phyloP scores from a whole-genome alignment of 2,329 filamentous ascomycete species.

The Calonectria pauciramosa region DNA sequence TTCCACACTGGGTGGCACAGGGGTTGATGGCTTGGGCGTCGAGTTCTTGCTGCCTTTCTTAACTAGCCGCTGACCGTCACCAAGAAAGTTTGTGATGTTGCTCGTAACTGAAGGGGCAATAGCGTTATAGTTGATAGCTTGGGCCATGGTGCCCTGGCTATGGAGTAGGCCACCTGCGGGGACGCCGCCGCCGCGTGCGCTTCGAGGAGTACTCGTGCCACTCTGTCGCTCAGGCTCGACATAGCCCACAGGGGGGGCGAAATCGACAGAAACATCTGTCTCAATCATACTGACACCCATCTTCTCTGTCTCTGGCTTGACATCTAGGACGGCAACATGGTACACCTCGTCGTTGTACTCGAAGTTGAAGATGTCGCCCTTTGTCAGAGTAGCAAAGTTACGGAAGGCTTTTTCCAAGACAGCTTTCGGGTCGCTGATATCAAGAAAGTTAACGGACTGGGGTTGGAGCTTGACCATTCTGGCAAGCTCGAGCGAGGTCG shows the following conservation, averaged over 20 bases:
- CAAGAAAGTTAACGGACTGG: slow-evolving; percentile 92
- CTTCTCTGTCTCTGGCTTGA: slow-evolving; percentile 86
- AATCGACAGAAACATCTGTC: slow-evolving; percentile 96
- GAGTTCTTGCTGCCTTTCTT: slow-evolving; percentile 82
- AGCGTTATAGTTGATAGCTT: slow-evolving; percentile 95
- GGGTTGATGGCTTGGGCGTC: slow-evolving; percentile 78
- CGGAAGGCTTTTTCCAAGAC: slow-evolving; percentile 97
- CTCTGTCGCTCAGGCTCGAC: slow-evolving; percentile 85
- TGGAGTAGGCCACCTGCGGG: slow-evolving; percentile 83
- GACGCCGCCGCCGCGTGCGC: slow-evolving; percentile 71
- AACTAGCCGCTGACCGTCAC: slow-evolving; percentile 85
- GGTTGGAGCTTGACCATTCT: slow-evolving; percentile 97
- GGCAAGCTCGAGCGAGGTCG: slow-evolving; percentile 90
- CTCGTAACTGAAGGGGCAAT: slow-evolving; percentile 85
- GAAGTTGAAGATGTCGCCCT: slow-evolving; percentile 96
- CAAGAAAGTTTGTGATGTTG: slow-evolving; percentile 82
- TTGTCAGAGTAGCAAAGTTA: slow-evolving; percentile 93
- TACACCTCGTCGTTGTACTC: slow-evolving; percentile 96
- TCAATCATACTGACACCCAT: slow-evolving; percentile 95
- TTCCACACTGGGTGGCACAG: slow-evolving; percentile 62
- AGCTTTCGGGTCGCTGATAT: slow-evolving; percentile 97
- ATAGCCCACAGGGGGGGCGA: slow-evolving; percentile 93
- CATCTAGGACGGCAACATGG: slow-evolving; percentile 92
- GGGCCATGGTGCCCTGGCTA: slow-evolving; percentile 92
- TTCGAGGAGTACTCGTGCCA: slow-evolving; percentile 89